phyloP scores from a whole-genome alignment of 345 rosid genomes.

The Eutrema japonicum region DNA sequence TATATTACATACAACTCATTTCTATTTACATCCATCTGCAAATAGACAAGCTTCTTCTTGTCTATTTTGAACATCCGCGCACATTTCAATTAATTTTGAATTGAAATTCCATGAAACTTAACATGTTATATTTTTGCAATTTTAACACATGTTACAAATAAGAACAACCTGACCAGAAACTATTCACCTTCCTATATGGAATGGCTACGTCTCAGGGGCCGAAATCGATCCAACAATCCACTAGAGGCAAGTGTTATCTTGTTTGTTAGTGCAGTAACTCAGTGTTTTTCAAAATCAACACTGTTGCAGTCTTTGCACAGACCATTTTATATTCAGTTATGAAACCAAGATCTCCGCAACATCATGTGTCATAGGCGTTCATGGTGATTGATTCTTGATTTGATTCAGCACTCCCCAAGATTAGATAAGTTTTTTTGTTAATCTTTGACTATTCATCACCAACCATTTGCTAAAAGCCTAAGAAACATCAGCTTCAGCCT shows the following conservation, averaged over 20 bases:
- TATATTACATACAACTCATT: constrained; percentile 19
- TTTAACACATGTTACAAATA: too few relatives aligned
- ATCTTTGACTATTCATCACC: not conserved
- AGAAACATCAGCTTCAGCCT: not conserved
- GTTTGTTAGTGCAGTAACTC: not conserved
- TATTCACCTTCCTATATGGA: too few relatives aligned
- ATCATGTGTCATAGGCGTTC: not conserved
- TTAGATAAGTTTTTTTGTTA: not conserved
- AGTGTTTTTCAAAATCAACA: not conserved
- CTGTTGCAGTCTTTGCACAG: not conserved
- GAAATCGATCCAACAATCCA: too few relatives aligned
- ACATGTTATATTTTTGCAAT: too few relatives aligned
- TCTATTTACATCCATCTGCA: constrained; percentile 15
- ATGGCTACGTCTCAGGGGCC: too few relatives aligned
- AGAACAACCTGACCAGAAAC: too few relatives aligned
- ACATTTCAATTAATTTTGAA: too few relatives aligned
- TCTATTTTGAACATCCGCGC: not conserved
- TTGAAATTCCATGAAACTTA: too few relatives aligned
- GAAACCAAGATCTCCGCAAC: not conserved
- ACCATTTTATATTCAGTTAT: not conserved
- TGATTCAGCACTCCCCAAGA: not conserved
- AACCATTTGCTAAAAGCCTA: constrained; percentile 2
- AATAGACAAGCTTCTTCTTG: not conserved
- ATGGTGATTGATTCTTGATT: not conserved
- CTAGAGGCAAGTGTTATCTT: not conserved